A percentile compares a stretch with the other conserved stretches of the same genome.
Conservation (phyloP, 2,329 filamentous ascomycete genomes). For the Fusarium sp. region DNA sequence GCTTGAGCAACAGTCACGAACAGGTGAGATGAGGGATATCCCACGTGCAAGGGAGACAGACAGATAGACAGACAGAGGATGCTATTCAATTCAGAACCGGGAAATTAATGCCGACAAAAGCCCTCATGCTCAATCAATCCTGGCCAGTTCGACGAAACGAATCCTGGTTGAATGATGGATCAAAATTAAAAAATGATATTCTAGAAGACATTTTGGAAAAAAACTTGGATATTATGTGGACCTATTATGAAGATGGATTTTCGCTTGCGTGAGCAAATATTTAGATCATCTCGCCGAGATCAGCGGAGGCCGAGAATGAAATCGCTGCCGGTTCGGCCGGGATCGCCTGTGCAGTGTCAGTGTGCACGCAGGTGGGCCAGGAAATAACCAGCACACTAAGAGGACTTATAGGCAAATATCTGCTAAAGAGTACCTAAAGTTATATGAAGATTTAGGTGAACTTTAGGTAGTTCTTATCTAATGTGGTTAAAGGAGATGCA, state of each 20-base stretch:
- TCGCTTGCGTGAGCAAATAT: slow-evolving; percentile 25
- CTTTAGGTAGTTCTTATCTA: too few relatives aligned
- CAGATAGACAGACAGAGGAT: too few relatives aligned
- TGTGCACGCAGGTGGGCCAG: too few relatives aligned
- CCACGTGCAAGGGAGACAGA: slow-evolving; percentile 1
- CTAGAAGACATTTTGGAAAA: slow-evolving; percentile 5
- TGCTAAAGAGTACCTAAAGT: too few relatives aligned
- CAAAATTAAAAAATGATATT: slow-evolving; percentile 1
- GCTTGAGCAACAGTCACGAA: background rate
- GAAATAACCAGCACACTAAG: too few relatives aligned
- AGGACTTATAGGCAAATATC: too few relatives aligned
- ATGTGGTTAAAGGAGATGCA: too few relatives aligned
- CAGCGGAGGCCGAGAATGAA: slow-evolving; percentile 21
- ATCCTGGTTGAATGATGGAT: background rate
- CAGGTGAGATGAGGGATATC: slow-evolving; percentile 1
- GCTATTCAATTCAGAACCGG: slow-evolving; percentile 1
- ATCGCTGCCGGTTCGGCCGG: slow-evolving; percentile 31
- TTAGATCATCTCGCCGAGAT: slow-evolving; percentile 19
- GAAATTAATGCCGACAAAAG: slow-evolving; percentile 5
- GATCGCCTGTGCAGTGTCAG: slow-evolving; percentile 24
- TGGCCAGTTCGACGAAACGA: background rate
- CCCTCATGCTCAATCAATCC: background rate
- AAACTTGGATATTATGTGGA: slow-evolving; percentile 40
- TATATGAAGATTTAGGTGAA: too few relatives aligned
- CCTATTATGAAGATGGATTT: slow-evolving; percentile 22